phyloP scores from a whole-genome alignment of 352 stramenopile genomes.

The Pythium volutum region DNA sequence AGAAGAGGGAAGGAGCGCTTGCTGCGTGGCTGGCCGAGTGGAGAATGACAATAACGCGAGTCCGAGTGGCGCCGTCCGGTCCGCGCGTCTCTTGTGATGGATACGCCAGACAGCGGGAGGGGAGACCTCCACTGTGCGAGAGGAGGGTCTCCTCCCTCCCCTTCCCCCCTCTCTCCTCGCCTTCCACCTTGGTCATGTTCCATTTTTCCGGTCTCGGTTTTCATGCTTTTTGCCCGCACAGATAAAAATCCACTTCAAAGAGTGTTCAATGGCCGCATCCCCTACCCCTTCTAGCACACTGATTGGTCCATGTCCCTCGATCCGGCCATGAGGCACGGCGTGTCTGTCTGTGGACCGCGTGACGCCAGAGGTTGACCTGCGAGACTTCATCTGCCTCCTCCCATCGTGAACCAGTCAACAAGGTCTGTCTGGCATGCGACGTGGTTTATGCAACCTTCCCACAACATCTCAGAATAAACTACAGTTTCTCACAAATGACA shows the following conservation, averaged over 20 bases:
- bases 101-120: conserved; percentile 7
- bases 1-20: conserved; percentile 5
- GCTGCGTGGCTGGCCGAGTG: conserved; percentile 3
- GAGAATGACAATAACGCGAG: conserved; percentile 9
- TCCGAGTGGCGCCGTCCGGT: background rate
- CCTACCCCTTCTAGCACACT: conserved; percentile 12
- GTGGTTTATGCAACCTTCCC: conserved; percentile 15
- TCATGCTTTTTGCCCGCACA: conserved; percentile 17
- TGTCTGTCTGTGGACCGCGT: conserved; percentile 24
- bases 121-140: background rate
- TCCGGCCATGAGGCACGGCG: conserved; percentile 16
- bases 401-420: conserved; percentile 6
- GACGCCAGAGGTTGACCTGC: conserved; percentile 16
- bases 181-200: no score
- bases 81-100: conserved; percentile 29
- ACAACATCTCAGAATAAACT: background rate
- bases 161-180: background rate
- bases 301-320: conserved; percentile 26
- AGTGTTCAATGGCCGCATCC: conserved; percentile 7
- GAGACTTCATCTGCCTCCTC: conserved; percentile 11
- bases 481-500: background rate
- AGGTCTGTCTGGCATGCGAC: conserved; percentile 1
- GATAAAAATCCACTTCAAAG: conserved; percentile 32
- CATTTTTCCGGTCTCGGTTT: conserved; percentile 16
- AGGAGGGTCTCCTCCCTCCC: background rate